Evolutionary conservation across 2,329 filamentous ascomycete genomes (phyloP).

Genomic region (Fusarium hostae): DNA sequence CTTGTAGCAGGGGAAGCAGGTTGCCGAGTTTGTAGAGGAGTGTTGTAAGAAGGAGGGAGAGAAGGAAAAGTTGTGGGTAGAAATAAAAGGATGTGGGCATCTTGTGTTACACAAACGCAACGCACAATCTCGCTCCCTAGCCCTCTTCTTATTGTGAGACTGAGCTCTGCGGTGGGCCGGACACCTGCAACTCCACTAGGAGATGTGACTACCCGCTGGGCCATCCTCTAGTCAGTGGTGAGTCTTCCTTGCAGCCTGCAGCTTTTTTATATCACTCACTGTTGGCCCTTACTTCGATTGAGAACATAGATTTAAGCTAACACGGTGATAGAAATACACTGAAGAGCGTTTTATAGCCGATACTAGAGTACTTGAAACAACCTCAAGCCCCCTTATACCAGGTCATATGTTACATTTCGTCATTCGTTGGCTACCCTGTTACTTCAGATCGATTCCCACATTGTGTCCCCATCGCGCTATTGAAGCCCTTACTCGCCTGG

Average conservation of each 20-base stretch:
- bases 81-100: not conserved
- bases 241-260: too few relatives aligned
- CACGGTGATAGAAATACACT: too few relatives aligned
- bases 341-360: too few relatives aligned
- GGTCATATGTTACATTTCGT: too few relatives aligned
- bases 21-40: not conserved
- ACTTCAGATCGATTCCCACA: too few relatives aligned
- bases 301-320: too few relatives aligned
- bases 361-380: too few relatives aligned
- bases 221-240: too few relatives aligned
- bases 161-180: not conserved
- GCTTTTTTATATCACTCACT: not conserved
- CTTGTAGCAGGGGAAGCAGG: not conserved
- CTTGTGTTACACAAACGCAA: not conserved
- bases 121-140: not conserved
- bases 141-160: not conserved
- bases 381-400: too few relatives aligned
- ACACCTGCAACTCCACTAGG: not conserved
- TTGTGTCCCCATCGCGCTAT: too few relatives aligned
- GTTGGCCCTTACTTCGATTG: not conserved
- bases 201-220: not conserved
- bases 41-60: not conserved
- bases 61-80: not conserved
- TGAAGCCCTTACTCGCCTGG: too few relatives aligned
- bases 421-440: too few relatives aligned